Evolutionary conservation across 805 yeast species (phyloP), one percentile per base, ranked within the genome.

Genomic region (Kuraishia capsulata): DNA sequence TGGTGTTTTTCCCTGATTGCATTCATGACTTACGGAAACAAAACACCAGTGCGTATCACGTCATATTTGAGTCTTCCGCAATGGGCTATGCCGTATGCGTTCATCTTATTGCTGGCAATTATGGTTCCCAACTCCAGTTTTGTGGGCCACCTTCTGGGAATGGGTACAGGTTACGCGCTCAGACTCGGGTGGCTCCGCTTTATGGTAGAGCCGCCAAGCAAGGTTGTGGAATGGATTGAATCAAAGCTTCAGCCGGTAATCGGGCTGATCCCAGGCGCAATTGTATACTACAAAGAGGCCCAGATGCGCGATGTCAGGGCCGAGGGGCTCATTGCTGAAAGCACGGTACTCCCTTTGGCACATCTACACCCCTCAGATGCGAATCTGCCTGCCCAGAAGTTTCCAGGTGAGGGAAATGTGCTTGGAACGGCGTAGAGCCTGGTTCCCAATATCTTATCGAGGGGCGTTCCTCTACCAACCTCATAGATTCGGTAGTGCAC

Each of bases 111-210:
- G 6, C 57, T 72, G 33, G 65, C 75, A 2, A 39, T 82, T 5
- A 32, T 81, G 20, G 53, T 79, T 31, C 89, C 94, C 1, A 69
- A 73, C 6, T 71, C 86, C 3, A 77, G 87, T 41, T 76, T 84
- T 46, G 62, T 81, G 47, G 92, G 94, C 24, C 95, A 86, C 54
- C 61, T 76, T 40, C 69, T 81, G 30, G 90, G 84, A 4, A 59
- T 83, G 31, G 42, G 69, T 3, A 66, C 79, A 10, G 96, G 96
- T 8, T 81, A 71, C 54, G 67, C 73, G 5, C 64, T 81, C 49
- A 78, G 71, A 3, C 58, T 60, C 44, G 86, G 79, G 11, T 67
- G 72, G 46, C 62, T 86, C 40, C 66, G 67, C 26, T 59, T 67
- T 36, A 57, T 86, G 42, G 70, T 73, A 34, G 67, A 68, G 33